Base-by-base conservation (phyloP, 805 yeast species). In the Candida cerambycidarum region DNA sequence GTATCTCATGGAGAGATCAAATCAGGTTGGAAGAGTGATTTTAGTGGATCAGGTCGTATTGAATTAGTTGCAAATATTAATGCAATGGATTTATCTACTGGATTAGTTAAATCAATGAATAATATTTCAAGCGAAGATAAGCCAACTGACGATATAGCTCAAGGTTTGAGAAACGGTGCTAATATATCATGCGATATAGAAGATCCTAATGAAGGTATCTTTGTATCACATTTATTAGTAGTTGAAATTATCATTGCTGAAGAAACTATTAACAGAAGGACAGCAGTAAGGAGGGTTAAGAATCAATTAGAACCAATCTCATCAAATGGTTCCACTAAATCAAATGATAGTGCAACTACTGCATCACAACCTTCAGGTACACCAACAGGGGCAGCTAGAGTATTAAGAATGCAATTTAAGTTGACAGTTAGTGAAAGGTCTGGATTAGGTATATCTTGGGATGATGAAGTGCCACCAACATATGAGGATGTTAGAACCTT, bases 381-480 rank as follows among this genome's bases (percentile, higher is more conserved):
- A 0, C 90, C 95, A 2, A 93, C 98, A 0, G 99, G 99, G 12
- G 87, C 95, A 3, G 99, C 99, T 0, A 71, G 99, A 38, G 95
- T 93, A 1, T 69, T 93, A 46, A 70, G 98, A 50, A 93, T 93
- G 97, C 97, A 90, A 62, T 92, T 93, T 66, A 83, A 85, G 51
- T 55, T 92, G n/a, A 70, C 72, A 2, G 65, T 93, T 16, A 85
- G 96, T 2, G 98, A 90, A 59, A 73, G 98, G 46, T 84, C 96
- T 0, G 99, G 99, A 0, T 72, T 93, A 32, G 99, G 99, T 4
- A 88, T 93, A 23, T 85, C 97, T 0, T 93, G 99, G 98, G 97
- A 92, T 63, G 97, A 92, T 58, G 99, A 93, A 63, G 98, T 95
- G 13, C 99, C 99, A 2, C 99, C 99, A 1, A 85, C 89, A 15